Percentiles rank a stretch among this genome's conserved stretches.
Evolutionary conservation across 2,329 filamentous ascomycete genomes (phyloP).

Genomic region (Metarhizium anisopliae): DNA sequence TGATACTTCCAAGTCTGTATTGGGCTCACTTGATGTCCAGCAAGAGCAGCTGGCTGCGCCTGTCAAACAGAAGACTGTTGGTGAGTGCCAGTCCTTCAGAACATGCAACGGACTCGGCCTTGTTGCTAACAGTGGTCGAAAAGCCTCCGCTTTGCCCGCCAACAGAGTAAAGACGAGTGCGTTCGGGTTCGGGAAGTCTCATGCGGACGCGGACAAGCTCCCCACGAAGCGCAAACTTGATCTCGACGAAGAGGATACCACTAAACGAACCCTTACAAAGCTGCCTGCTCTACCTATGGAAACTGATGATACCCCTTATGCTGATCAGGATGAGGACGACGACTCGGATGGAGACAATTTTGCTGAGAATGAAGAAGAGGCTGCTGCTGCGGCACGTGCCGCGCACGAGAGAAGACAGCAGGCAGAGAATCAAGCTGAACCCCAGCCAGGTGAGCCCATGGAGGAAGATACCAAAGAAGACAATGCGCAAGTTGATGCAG

Average conservation of each 20-base stretch:
- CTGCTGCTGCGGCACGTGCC: constrained; percentile 73
- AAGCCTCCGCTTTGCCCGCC: constrained; percentile 51
- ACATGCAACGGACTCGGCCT: not conserved
- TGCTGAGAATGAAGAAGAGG: constrained; percentile 77
- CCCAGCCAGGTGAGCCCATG: constrained; percentile 33
- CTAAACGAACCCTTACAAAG: constrained; percentile 81
- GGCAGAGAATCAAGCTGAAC: constrained; percentile 39
- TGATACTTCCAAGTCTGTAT: constrained; percentile 36
- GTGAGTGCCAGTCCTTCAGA: constrained; percentile 19
- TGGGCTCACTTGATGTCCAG: constrained; percentile 38
- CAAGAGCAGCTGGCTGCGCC: constrained; percentile 23
- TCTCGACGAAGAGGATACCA: constrained; percentile 81
- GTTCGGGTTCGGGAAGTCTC: constrained; percentile 71
- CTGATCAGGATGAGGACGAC: constrained; percentile 56
- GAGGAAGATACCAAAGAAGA: constrained; percentile 17
- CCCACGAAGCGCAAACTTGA: constrained; percentile 67
- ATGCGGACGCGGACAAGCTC: constrained; percentile 55
- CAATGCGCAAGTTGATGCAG: constrained; percentile 15
- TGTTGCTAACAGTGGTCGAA: constrained; percentile 14
- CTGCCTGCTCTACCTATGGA: constrained; percentile 69
- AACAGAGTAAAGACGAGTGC: constrained; percentile 67
- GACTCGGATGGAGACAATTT: constrained; percentile 71
- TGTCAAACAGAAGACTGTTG: constrained; percentile 24
- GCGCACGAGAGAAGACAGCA: constrained; percentile 71
- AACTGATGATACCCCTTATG: constrained; percentile 51